Evolutionary conservation across 1,284 basidiomycete species (phyloP).

Genomic region (Laetiporus sulphureus): DNA sequence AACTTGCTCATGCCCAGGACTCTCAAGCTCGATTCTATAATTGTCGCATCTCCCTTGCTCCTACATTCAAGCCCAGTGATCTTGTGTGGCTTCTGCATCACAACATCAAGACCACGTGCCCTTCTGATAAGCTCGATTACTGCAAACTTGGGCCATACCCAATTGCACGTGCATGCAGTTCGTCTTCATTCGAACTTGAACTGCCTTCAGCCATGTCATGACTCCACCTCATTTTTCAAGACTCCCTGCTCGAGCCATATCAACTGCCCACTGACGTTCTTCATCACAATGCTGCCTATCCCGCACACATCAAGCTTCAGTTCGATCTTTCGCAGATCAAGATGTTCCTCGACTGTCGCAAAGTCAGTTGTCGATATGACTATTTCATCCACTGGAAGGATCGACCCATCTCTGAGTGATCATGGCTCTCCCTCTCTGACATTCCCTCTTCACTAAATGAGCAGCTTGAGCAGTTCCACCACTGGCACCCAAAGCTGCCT

Average conservation of each 20-base stretch:
- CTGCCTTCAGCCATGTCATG: conserved; percentile 26
- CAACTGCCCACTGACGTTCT: conserved; percentile 18
- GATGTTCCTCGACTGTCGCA: conserved; percentile 21
- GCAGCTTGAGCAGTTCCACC: conserved; percentile 29
- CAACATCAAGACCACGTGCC: conserved; percentile 32
- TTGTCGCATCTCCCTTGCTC: conserved; percentile 15
- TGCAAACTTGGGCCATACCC: conserved; percentile 31
- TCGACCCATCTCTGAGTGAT: conserved; percentile 19
- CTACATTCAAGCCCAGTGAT: conserved; percentile 27
- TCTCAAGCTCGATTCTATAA: conserved; percentile 21
- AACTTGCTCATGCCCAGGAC: conserved; percentile 23
- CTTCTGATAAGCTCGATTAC: conserved; percentile 33
- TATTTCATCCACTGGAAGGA: conserved; percentile 26
- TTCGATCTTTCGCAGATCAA: conserved; percentile 14
- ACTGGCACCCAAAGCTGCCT: conserved; percentile 23
- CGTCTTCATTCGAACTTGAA: conserved; percentile 23
- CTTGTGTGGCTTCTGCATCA: conserved; percentile 28
- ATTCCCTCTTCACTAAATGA: conserved; percentile 28
- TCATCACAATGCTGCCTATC: conserved; percentile 15
- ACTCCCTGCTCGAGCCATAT: conserved; percentile 32
- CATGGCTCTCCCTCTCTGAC: conserved; percentile 28
- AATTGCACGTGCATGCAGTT: conserved; percentile 14
- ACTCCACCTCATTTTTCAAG: conserved; percentile 35
- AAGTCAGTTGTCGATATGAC: conserved; percentile 25
- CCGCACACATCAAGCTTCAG: conserved; percentile 5